Percentiles rank a stretch among this genome's conserved stretches.
Conservation (phyloP, 2,329 filamentous ascomycete species). For the Talaromyces sp. region DNA sequence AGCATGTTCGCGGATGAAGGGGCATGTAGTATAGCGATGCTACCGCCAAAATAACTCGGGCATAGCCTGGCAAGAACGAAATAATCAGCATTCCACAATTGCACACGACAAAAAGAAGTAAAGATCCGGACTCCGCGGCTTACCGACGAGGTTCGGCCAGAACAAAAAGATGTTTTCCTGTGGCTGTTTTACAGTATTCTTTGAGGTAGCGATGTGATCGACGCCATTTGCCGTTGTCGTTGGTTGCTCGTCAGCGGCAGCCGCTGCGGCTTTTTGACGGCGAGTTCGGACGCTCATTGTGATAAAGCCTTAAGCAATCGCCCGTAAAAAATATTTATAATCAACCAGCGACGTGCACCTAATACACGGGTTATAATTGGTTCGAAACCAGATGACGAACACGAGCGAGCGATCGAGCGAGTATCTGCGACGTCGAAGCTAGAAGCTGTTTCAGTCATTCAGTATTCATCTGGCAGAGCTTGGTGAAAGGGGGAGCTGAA, state of each 20-base stretch:
- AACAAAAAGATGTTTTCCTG: constrained; percentile 78
- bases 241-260: constrained; percentile 31
- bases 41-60: constrained; percentile 73
- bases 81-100: neutral
- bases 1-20: constrained; percentile 93
- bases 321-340: neutral
- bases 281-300: constrained; percentile 39
- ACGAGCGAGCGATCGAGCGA: neutral
- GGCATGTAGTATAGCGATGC: constrained; percentile 99
- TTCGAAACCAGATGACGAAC: neutral
- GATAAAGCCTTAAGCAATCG: neutral
- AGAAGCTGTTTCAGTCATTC: neutral
- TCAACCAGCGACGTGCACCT: neutral
- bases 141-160: constrained; percentile 77
- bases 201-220: constrained; percentile 31
- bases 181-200: constrained; percentile 32
- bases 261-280: constrained; percentile 37
- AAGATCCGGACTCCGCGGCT: constrained; percentile 24
- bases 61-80: constrained; percentile 57
- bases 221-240: constrained; percentile 30
- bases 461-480: neutral
- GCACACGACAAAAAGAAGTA: neutral
- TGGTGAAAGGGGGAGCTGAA: neutral
- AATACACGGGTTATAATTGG: neutral
- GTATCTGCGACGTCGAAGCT: neutral